Evolutionary conservation across 2,329 filamentous ascomycete genomes (phyloP), one percentile per base, ranked within the genome.

Genomic region (Fusarium sp.): DNA sequence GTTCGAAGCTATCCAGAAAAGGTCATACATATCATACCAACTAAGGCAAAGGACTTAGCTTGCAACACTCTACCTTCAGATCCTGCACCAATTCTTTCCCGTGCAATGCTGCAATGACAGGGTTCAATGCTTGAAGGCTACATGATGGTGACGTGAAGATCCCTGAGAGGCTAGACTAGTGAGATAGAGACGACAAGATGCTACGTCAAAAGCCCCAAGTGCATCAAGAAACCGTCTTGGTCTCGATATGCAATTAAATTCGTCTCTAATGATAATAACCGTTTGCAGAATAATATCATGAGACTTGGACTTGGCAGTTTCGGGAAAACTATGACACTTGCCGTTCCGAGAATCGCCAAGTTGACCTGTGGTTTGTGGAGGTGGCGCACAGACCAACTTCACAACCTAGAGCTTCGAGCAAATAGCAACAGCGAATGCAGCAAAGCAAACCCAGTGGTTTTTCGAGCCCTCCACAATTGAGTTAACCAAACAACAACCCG

Each of bases 241-340:
- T 10, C 10, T 37, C n/a, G 18, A 37, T 37, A 37, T 37, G 34
- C 18, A 50, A 46, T 20, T 20, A 28, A 21, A 40, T 27, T 25
- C 6, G n/a, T 51, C 20, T 18, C 8, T 12, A 27, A 43, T 37
- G 14, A 50, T 28, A 8, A 37, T 23, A 7, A 32, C 50, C 23
- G 20, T 21, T 47, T 65, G 18, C 49, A 61, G 46, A 40, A 40
- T 34, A 61, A 25, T 45, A 40, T 28, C 7, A 34, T 40, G 20
- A 12, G 42, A 57, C 50, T 45, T 48, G 50, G 55, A 57, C 50
- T 57, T 53, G 66, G 55, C 67, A 34, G 25, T 49, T 45, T 66
- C 66, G 69, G 69, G 69, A 67, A 72, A 72, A 72, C 58, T 59
- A 53, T 61, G 48, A 54, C 60, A 49, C 60, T 69, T 66, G 54